Conservation (phyloP, 805 yeast genomes). For the Groenewaldozyma salmanticensis region DNA sequence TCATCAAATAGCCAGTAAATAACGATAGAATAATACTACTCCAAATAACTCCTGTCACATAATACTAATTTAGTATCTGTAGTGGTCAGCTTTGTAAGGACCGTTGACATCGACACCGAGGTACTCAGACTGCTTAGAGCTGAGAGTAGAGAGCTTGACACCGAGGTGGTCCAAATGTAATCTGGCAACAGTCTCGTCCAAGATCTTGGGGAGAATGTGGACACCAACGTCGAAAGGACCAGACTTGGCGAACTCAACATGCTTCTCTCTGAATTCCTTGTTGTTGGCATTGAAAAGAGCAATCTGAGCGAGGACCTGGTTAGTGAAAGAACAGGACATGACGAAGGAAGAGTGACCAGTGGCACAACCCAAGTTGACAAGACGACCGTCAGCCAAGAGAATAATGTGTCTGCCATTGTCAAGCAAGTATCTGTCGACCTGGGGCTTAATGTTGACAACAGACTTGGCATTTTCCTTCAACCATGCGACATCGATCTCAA, state of each 20-base stretch:
- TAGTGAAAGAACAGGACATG: slow-evolving; percentile 99
- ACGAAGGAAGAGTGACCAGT: slow-evolving; percentile 99
- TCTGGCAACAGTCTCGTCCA: slow-evolving; percentile 97
- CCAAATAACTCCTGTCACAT: too few species aligned
- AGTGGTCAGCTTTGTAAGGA: slow-evolving; percentile 96
- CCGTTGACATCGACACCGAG: slow-evolving; percentile 86
- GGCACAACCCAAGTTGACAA: slow-evolving; percentile 98
- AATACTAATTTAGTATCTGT: slow-evolving; percentile 84
- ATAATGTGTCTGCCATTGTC: slow-evolving; percentile 86
- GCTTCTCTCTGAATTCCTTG: slow-evolving; percentile 64
- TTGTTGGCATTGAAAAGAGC: slow-evolving; percentile 89
- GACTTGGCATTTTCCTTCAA: slow-evolving; percentile 87
- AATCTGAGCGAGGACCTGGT: slow-evolving; percentile 98
- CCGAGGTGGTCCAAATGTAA: slow-evolving; percentile 93
- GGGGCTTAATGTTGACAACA: slow-evolving; percentile 96
- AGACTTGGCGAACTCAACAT: slow-evolving; percentile 84
- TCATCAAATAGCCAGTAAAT: too few species aligned
- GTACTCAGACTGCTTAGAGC: slow-evolving; percentile 83
- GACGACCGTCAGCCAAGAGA: slow-evolving; percentile 97
- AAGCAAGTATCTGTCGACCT: slow-evolving; percentile 94
- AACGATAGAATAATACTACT: background rate
- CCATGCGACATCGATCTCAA: slow-evolving; percentile 99
- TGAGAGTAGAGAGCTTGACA: slow-evolving; percentile 71
- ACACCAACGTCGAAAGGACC: slow-evolving; percentile 90
- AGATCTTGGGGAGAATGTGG: slow-evolving; percentile 92